Conservation (phyloP, 306 rosid species). For the Abrus pulchellus region DNA sequence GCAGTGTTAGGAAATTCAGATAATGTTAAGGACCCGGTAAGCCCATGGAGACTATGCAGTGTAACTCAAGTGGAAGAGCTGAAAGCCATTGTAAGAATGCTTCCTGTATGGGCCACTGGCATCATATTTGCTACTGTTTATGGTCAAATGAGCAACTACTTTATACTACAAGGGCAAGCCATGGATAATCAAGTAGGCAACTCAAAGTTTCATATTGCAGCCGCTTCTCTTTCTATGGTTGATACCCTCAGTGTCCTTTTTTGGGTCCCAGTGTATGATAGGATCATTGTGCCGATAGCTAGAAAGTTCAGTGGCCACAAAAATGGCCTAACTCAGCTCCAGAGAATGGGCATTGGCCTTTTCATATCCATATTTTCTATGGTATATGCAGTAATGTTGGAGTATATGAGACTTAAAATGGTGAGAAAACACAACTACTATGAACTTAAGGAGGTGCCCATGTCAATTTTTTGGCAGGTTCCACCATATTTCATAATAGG, state of each 20-base stretch:
- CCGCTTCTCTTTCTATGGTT: constrained; percentile 72
- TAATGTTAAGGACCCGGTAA: constrained; percentile 47
- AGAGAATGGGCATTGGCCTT: constrained; percentile 87
- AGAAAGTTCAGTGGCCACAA: constrained; percentile 67
- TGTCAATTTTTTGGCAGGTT: constrained; percentile 81
- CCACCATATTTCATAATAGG: constrained; percentile 82
- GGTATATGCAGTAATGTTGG: constrained; percentile 69
- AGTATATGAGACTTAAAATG: constrained; percentile 60
- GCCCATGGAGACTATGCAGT: constrained; percentile 78
- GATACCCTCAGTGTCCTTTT: constrained; percentile 79
- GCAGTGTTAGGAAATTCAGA: constrained; percentile 60
- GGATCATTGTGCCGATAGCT: constrained; percentile 70
- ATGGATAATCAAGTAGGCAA: constrained; percentile 64
- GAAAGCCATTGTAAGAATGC: constrained; percentile 72
- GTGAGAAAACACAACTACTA: constrained; percentile 65
- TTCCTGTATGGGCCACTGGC: constrained; percentile 84
- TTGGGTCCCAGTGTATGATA: constrained; percentile 84
- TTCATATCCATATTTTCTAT: constrained; percentile 74
- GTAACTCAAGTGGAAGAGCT: constrained; percentile 93
- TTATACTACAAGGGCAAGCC: constrained; percentile 71
- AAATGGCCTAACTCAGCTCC: constrained; percentile 83
- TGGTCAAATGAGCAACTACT: constrained; percentile 74
- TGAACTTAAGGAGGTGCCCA: constrained; percentile 58
- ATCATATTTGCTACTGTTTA: constrained; percentile 74
- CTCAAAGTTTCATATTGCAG: constrained; percentile 57